phyloP scores from a whole-genome alignment of 1,139 yeast genomes.

The Sugiyamaella japonica region DNA sequence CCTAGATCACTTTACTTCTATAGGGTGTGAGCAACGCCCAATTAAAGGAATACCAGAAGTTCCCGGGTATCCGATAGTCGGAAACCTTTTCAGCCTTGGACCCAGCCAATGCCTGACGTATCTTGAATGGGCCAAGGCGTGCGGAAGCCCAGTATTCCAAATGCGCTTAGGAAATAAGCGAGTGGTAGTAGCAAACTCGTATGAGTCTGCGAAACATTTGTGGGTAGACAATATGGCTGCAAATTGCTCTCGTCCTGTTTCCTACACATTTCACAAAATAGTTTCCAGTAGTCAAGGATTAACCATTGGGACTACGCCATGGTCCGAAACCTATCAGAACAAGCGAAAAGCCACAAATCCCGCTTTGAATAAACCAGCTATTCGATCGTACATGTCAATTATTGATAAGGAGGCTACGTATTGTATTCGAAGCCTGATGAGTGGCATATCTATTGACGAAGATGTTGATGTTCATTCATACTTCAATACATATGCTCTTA shows the following conservation, averaged over 20 bases:
- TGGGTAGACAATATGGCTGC: constrained; percentile 58
- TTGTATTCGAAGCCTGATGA: constrained; percentile 27
- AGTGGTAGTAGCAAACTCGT: constrained; percentile 66
- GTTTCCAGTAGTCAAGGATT: constrained; percentile 57
- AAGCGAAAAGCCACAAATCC: constrained; percentile 57
- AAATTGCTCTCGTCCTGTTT: constrained; percentile 65
- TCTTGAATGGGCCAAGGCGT: constrained; percentile 48
- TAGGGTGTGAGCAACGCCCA: constrained; percentile 29
- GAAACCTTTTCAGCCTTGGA: constrained; percentile 49
- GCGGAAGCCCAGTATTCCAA: constrained; percentile 55
- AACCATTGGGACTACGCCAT: constrained; percentile 79
- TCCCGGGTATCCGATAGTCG: constrained; percentile 55
- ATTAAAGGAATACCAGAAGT: constrained; percentile 47
- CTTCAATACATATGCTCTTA: constrained; percentile 56
- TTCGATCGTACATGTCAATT: constrained; percentile 40
- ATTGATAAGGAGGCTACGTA: constrained; percentile 49
- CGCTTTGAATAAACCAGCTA: constrained; percentile 47
- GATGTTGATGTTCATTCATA: constrained; percentile 45
- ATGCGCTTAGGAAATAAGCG: constrained; percentile 58
- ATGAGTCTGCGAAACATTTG: constrained; percentile 51
- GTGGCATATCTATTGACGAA: constrained; percentile 17
- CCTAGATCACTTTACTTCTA: constrained; percentile 22
- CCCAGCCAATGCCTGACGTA: constrained; percentile 55
- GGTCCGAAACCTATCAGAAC: constrained; percentile 52
- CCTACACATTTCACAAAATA: constrained; percentile 66